These are phyloP conservation scores for Dendrocalamus latiflorus DNA, from an alignment of 202 grass and related monocot genomes.

Conservation along the genomic window DNA sequence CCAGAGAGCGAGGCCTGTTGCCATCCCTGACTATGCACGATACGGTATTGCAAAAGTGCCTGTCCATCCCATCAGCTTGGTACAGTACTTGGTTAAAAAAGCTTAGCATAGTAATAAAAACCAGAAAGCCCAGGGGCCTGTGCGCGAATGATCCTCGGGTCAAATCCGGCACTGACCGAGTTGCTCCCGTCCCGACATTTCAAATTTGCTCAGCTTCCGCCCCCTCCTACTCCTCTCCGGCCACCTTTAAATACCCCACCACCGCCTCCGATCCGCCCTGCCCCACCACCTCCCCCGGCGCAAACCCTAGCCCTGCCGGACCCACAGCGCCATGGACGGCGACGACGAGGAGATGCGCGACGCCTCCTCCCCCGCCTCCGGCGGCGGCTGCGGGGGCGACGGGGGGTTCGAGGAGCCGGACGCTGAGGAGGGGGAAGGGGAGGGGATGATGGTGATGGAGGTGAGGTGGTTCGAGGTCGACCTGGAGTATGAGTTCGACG, in stretches of 20 bases:
- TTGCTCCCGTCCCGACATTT: constrained; percentile 42
- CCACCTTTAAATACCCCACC: background rate
- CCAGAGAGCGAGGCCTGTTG: too few species aligned
- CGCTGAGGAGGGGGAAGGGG: background rate
- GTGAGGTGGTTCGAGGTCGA: constrained; percentile 67
- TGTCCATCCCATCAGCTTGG: background rate
- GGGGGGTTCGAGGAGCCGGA: background rate
- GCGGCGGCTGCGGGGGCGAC: background rate
- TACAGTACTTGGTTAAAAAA: background rate
- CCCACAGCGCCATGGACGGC: constrained; percentile 23
- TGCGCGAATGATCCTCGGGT: background rate
- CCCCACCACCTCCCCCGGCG: background rate
- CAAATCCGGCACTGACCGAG: constrained; percentile 39
- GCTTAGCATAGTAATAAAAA: background rate
- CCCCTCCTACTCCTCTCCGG: background rate
- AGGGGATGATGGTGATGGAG: constrained; percentile 27
- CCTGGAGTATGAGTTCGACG: constrained; percentile 95
- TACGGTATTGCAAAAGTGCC: background rate
- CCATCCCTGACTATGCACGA: background rate
- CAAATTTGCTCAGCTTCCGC: constrained; percentile 57
- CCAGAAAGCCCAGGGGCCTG: rapidly evolving
- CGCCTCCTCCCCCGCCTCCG: background rate
- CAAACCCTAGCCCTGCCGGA: background rate
- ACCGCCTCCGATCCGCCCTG: background rate
- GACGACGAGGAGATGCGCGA: constrained; percentile 61